Evolutionary conservation across 306 rosid species (phyloP).

Genomic region (Vicia sativa): DNA sequence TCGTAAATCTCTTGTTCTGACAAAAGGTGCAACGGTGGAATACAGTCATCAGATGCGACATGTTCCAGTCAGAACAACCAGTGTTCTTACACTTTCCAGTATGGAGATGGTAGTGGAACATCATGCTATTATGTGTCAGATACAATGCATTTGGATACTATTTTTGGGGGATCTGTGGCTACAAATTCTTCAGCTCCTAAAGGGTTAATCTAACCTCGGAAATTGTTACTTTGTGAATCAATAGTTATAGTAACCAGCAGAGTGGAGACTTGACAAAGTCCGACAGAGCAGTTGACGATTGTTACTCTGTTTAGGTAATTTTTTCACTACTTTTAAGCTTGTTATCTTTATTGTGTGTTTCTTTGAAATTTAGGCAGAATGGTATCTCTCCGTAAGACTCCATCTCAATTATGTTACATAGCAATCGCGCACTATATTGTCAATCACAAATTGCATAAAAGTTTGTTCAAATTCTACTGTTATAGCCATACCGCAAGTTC

Average conservation of each 20-base stretch:
- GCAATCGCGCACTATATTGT: too few relatives aligned
- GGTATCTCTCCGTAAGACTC: too few relatives aligned
- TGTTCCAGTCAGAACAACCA: constrained; percentile 75
- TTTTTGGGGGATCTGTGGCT: constrained; percentile 59
- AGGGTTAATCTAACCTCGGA: constrained; percentile 41
- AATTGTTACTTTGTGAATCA: constrained; percentile 43
- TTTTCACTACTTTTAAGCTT: too few relatives aligned
- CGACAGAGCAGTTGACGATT: constrained; percentile 91
- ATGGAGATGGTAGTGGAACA: constrained; percentile 98
- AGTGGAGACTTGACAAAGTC: constrained; percentile 88
- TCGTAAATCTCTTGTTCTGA: constrained; percentile 74
- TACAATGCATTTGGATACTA: constrained; percentile 62
- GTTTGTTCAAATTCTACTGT: too few relatives aligned
- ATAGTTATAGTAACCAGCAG: constrained; percentile 86
- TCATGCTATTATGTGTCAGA: constrained; percentile 85
- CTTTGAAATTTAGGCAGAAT: too few relatives aligned
- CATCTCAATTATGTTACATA: too few relatives aligned
- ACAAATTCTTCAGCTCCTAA: constrained; percentile 78
- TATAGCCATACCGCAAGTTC: too few relatives aligned
- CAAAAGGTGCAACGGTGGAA: constrained; percentile 66
- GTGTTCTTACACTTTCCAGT: constrained; percentile 82
- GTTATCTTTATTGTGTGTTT: too few relatives aligned
- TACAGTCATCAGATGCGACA: constrained; percentile 69
- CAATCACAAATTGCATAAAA: too few relatives aligned
- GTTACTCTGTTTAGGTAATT: too few relatives aligned